Evolutionary conservation across 2,329 filamentous ascomycete genomes (phyloP), one percentile per base, ranked within the genome.

Genomic region (Arthrobotrys entomopaga): DNA sequence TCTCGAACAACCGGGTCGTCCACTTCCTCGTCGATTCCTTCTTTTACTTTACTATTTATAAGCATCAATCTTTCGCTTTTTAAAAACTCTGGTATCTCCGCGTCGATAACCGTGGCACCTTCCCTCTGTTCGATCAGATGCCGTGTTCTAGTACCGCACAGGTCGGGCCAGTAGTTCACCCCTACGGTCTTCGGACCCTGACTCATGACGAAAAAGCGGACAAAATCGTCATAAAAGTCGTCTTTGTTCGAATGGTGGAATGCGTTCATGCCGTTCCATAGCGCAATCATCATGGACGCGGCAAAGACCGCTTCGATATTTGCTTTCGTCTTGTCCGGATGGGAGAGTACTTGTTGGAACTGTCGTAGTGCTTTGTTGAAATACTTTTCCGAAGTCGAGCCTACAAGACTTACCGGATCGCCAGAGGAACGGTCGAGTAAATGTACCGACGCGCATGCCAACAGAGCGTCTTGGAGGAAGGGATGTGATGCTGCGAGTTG

Each of bases 181-280:
- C 70, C 70, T 16, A 74, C 49, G 11, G 70, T 67, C 43, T 74
- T 74, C 2, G 63, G 58, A 1, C 70, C 70, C 50, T 74, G 70
- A n/a, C 56, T 63, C 63, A 74, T 67, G 16, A 63, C 57, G 43
- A 74, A 74, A 16, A 61, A 74, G 0, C 70, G 40, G 43, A 74
- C 70, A 16, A 74, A 74, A 38, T 67, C 70, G 8, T 74, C 63
- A 29, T 67, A 74, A 59, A 74, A 74, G 10, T 74, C 70, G 4
- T 67, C 70, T 34, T 74, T 74, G 42, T 65, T 63, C 3, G 70
- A 67, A 19, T 74, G 70, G 16, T 74, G 70, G 40, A 74, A 74
- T 1, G 70, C 70, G 63, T 48, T 63, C 70, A 74, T 74, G 50
- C 70, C 70, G 52, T 74, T 74, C 70, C 70, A 74, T 2, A 74